Evolutionary conservation across 2,329 filamentous ascomycete species (phyloP), one percentile per base, ranked within the genome.

Genomic region (Cadophora sp.): DNA sequence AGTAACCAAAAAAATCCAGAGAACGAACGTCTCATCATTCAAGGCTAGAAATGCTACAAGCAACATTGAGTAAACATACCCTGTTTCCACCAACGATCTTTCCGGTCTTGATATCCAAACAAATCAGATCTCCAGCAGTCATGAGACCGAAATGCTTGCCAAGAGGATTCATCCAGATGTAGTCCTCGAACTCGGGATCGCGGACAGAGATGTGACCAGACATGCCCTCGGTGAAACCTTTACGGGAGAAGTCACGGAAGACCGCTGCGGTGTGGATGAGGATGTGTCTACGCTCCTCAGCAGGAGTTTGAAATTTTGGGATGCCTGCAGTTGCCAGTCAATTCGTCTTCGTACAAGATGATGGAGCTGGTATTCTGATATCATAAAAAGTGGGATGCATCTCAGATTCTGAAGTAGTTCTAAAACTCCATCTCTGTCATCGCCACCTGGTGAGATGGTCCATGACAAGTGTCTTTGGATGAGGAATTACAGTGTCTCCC

Each of bases 111-210:
- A 87, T 82, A 70, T 92, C 86, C 1, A 92, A 83, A 53, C 89
- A 84, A 59, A 92, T 86, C 85, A 92, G 88, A 75, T 92, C 89
- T 1, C 83, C 85, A 0, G 89, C 87, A 69, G 86, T 87, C 61
- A 92, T 81, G 68, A 89, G 79, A 4, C 84, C 89, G 75, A 92
- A 92, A 76, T 92, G 89, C 16, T 84, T 82, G 1, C 87, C 89
- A 0, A 92, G 80, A 66, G 79, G 89, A 80, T 87, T 92, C 76
- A 91, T 92, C 91, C 91, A 93, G 79, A 91, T 90, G 16, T 83
- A 82, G 68, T 86, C 81, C 0, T 81, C 80, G 72, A 86, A 81
- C 76, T 91, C 88, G 0, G 90, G 89, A 75, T 92, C 90, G 14
- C 89, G 83, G 1, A 92, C 86, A 16, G 82, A 85, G 71, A 92